phyloP scores from a whole-genome alignment of 495 filamentous ascomycete genomes.

The Aspergillus indologenus region DNA sequence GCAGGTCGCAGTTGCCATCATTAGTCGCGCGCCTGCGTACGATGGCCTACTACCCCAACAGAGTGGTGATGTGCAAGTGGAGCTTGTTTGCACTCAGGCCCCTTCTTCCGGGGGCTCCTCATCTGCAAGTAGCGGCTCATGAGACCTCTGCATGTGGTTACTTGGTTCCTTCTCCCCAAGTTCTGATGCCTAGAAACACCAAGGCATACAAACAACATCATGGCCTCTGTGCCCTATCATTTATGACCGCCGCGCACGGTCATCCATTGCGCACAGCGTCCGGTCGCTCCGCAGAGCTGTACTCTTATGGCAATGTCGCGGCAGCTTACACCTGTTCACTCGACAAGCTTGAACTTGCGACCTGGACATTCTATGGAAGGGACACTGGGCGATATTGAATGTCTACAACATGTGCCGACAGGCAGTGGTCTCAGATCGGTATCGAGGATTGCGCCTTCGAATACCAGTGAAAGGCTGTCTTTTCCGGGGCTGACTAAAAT shows the following conservation, averaged over 20 bases:
- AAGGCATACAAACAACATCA: background rate
- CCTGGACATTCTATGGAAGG: too few relatives aligned
- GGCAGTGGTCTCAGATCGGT: too few relatives aligned
- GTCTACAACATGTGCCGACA: too few relatives aligned
- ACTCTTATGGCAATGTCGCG: background rate
- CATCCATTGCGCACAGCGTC: background rate
- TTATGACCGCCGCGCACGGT: too few relatives aligned
- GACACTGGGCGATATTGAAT: too few relatives aligned
- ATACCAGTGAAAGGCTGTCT: too few relatives aligned
- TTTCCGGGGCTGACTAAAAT: too few relatives aligned
- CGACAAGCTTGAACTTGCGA: too few relatives aligned
- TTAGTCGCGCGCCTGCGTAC: conserved; percentile 37
- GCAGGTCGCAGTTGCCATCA: conserved; percentile 42
- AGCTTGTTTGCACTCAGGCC: conserved; percentile 41
- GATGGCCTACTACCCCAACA: conserved; percentile 23
- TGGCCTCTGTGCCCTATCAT: background rate
- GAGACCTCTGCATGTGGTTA: background rate
- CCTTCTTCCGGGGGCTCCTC: conserved; percentile 21
- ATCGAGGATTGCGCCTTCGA: too few relatives aligned
- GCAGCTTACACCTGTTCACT: too few relatives aligned
- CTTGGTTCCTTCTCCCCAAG: background rate
- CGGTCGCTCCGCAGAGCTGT: background rate
- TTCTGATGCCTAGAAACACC: background rate
- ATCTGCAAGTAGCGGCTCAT: conserved; percentile 10
- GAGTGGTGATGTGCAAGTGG: conserved; percentile 36